These are phyloP conservation scores for Canariomyces notabilis DNA, from an alignment of 2,329 filamentous ascomycete genomes.

Conservation along the genomic window DNA sequence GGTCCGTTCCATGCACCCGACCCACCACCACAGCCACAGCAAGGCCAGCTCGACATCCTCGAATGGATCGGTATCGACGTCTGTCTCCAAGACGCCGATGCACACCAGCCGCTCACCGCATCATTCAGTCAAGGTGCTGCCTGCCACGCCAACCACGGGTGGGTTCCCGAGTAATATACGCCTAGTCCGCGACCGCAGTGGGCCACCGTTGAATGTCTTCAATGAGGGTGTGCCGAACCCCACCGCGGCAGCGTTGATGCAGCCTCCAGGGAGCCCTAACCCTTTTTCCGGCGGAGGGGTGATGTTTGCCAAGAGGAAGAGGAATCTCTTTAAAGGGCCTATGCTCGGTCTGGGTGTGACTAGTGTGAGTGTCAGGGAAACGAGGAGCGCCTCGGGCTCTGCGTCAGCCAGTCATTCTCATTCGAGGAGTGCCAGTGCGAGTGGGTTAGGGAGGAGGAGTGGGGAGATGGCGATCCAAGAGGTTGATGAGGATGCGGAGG, in stretches of 20 bases:
- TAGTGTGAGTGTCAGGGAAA: conserved; percentile 37
- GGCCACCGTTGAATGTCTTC: conserved; percentile 48
- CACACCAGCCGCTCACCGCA: conserved; percentile 70
- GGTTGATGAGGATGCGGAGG: conserved; percentile 34
- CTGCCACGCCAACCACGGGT: conserved; percentile 72
- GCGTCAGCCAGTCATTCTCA: conserved; percentile 38
- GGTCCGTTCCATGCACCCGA: conserved; percentile 75
- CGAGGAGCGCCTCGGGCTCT: conserved; percentile 29
- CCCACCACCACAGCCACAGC: conserved; percentile 78
- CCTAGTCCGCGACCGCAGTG: conserved; percentile 59
- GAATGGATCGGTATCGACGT: conserved; percentile 64
- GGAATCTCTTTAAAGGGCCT: conserved; percentile 77
- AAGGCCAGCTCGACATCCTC: conserved; percentile 93
- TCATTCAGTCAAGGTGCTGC: conserved; percentile 89
- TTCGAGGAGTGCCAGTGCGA: conserved; percentile 58
- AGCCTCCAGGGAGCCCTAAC: conserved; percentile 47
- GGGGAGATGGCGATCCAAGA: conserved; percentile 71
- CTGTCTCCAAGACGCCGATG: conserved; percentile 61
- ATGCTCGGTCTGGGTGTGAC: conserved; percentile 41
- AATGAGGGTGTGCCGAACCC: conserved; percentile 51
- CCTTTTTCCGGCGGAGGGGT: conserved; percentile 45
- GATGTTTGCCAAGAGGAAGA: conserved; percentile 75
- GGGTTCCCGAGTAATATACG: conserved; percentile 83
- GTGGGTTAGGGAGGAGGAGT: conserved; percentile 59
- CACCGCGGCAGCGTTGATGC: conserved; percentile 15